Percentiles rank a stretch among this genome's conserved stretches.
phyloP scores from a whole-genome alignment of 202 grass and related monocot genomes.

The Setaria viridis region DNA sequence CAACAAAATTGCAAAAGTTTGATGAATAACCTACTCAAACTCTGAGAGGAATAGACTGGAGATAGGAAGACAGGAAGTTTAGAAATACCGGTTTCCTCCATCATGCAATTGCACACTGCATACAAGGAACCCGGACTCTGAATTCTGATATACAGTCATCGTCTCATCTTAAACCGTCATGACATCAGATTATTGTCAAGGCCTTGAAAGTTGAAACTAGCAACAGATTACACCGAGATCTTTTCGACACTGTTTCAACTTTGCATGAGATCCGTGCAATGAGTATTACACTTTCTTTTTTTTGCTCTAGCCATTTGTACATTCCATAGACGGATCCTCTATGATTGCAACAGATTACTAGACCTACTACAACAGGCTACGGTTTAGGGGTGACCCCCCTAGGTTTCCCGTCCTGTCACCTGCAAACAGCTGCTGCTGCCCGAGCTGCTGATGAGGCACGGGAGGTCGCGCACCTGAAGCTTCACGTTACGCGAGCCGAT shows the following conservation, averaged over 20 bases:
- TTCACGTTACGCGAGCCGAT: constrained; percentile 63
- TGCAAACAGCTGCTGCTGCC: constrained; percentile 76
- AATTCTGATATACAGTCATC: not conserved
- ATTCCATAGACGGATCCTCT: constrained; percentile 5
- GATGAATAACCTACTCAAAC: too few species aligned
- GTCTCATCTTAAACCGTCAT: not conserved
- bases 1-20: too few species aligned
- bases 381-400: not conserved
- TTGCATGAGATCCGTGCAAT: not conserved
- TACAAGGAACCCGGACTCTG: not conserved
- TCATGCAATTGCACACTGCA: not conserved
- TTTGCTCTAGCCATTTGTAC: not conserved
- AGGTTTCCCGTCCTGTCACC: constrained; percentile 12
- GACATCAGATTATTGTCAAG: constrained; percentile 30
- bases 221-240: constrained; percentile 9
- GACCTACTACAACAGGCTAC: constrained; percentile 27
- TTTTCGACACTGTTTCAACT: not conserved
- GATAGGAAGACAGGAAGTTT: not conserved
- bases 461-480: constrained; percentile 70
- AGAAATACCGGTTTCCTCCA: constrained; percentile 19
- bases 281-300: constrained; percentile 22
- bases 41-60: not conserved
- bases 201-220: not conserved
- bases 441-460: constrained; percentile 54
- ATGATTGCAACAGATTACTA: not conserved